A percentile compares a stretch with the other conserved stretches of the same genome.
phyloP scores from a whole-genome alignment of 2,329 filamentous ascomycete species.

The Ophiostoma novo-ulmi region DNA sequence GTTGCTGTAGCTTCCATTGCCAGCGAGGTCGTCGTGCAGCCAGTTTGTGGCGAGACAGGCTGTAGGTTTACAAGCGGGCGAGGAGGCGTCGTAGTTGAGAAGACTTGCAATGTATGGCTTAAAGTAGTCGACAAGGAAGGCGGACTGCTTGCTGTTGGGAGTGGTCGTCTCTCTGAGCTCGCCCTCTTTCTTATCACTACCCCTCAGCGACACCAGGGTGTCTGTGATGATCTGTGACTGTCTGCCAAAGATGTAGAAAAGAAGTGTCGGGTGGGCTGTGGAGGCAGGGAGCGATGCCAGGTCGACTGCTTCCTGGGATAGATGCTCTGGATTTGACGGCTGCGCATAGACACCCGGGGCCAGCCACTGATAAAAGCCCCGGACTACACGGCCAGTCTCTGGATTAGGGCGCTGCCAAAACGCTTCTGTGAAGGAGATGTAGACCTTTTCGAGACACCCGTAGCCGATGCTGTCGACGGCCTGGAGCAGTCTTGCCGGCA shows the following conservation, averaged over 20 bases:
- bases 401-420: conserved; percentile 60
- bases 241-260: conserved; percentile 74
- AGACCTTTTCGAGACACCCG: conserved; percentile 60
- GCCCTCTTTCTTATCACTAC: not conserved
- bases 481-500: conserved; percentile 52
- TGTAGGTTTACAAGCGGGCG: conserved; percentile 56
- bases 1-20: conserved; percentile 78
- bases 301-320: conserved; percentile 74
- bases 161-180: conserved; percentile 21
- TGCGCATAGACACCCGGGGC: conserved; percentile 58
- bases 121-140: conserved; percentile 62
- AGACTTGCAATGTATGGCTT: conserved; percentile 71
- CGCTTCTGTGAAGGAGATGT: conserved; percentile 65
- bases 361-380: conserved; percentile 73
- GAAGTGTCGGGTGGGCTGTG: conserved; percentile 68
- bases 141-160: conserved; percentile 45
- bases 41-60: conserved; percentile 68
- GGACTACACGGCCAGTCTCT: conserved; percentile 39
- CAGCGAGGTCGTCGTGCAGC: conserved; percentile 72
- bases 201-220: conserved; percentile 38
- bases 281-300: conserved; percentile 59
- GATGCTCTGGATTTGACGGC: conserved; percentile 56
- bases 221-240: conserved; percentile 53
- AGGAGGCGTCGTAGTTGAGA: conserved; percentile 55
- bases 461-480: conserved; percentile 64